A percentile compares a stretch with the other conserved stretches of the same genome.
These are phyloP conservation scores for Fusarium anguioides DNA, from an alignment of 2,329 filamentous ascomycete genomes.

Conservation along the genomic window DNA sequence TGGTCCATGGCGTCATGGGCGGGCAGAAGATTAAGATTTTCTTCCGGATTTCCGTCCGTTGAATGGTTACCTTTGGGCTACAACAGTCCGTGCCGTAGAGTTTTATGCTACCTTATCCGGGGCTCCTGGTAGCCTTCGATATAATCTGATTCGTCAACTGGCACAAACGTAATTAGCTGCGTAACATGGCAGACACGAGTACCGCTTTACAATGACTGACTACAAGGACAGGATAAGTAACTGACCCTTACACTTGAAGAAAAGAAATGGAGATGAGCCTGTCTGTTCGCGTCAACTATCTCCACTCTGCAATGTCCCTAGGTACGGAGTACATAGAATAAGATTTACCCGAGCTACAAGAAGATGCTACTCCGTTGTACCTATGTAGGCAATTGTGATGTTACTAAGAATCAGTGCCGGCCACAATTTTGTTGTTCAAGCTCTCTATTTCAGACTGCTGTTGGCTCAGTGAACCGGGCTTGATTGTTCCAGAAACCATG, in stretches of 20 bases:
- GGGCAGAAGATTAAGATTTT: slow-evolving; percentile 4
- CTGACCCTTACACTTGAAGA: neutral
- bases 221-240: neutral
- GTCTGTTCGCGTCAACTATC: neutral
- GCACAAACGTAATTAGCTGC: neutral
- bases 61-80: slow-evolving; percentile 5
- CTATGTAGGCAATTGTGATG: neutral
- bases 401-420: neutral
- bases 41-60: slow-evolving; percentile 9
- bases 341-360: neutral
- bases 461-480: slow-evolving; percentile 8
- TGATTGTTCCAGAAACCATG: slow-evolving; percentile 31
- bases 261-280: neutral
- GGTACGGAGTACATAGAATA: too few relatives aligned
- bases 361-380: neutral
- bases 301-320: slow-evolving; percentile 13
- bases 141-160: slow-evolving; percentile 20
- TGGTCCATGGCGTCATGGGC: slow-evolving; percentile 21
- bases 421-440: neutral
- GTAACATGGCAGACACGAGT: slow-evolving; percentile 1
- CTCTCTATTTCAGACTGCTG: neutral
- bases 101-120: slow-evolving; percentile 15
- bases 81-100: neutral
- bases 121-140: slow-evolving; percentile 5
- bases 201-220: slow-evolving; percentile 2